A percentile compares a stretch with the other conserved stretches of the same genome.
phyloP scores from a whole-genome alignment of 768 basidiomycete species.

The Phlebiopsis gigantea region DNA sequence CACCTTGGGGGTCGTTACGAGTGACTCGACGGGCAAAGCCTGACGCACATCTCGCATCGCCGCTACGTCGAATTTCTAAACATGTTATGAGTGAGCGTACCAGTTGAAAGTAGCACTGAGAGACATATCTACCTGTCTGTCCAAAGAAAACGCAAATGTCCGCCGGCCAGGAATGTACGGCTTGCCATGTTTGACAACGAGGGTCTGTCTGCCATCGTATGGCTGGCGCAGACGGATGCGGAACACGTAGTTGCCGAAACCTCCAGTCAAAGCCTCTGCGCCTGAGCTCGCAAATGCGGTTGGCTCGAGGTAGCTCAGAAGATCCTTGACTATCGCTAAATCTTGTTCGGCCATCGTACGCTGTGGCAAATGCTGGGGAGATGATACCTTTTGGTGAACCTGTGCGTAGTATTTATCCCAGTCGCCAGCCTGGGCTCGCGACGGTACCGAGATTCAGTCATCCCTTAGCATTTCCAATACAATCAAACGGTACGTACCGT shows the following conservation, averaged over 20 bases:
- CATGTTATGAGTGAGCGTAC: constrained; percentile 2
- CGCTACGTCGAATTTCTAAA: constrained; percentile 39
- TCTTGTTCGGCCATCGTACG: not conserved
- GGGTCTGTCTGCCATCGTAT: constrained; percentile 37
- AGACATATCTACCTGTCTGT: constrained; percentile 46
- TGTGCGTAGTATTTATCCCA: no score
- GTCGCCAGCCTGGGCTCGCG: no score
- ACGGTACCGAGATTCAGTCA: not conserved
- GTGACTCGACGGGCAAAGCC: constrained; percentile 30
- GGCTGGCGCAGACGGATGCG: constrained; percentile 40
- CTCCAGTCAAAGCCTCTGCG: constrained; percentile 43
- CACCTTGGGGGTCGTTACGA: constrained; percentile 45
- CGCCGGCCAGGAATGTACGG: constrained; percentile 21
- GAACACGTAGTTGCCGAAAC: constrained; percentile 51
- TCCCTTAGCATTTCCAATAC: not conserved
- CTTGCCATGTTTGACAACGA: constrained; percentile 57
- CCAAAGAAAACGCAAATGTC: constrained; percentile 31
- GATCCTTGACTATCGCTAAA: constrained; percentile 14
- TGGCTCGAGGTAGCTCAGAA: constrained; percentile 39
- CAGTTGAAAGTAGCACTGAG: not conserved
- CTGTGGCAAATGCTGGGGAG: not conserved
- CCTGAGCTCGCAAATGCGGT: constrained; percentile 42
- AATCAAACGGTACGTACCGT: not conserved
- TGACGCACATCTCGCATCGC: constrained; percentile 42
- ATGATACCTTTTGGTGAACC: not conserved